Base-by-base conservation (phyloP, 2,329 filamentous ascomycete species). In the Leptographium radiaticola region DNA sequence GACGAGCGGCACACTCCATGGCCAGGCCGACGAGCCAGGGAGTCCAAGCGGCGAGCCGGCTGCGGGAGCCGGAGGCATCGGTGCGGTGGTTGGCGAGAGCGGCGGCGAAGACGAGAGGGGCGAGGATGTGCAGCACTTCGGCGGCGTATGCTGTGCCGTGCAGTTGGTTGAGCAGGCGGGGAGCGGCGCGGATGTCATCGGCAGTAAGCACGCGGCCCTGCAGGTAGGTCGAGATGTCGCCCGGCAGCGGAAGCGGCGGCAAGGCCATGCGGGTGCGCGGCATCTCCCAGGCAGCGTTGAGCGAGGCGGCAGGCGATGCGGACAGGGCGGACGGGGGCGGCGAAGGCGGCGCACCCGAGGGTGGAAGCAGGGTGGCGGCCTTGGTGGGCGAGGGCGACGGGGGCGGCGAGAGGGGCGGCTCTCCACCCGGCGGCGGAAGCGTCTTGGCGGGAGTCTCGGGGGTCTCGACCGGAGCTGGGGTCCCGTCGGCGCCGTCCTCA, bases 161-260 rank as follows among this genome's bases (percentile, higher is more conserved):
- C 1, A 93, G 77, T 39, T 82, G 82, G 65, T 94, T 90, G n/a
- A 97, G 75, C 8, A 98, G 78, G 53, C 86, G 84, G 39, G 86
- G 84, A 0, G 93, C 88, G 0, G 91, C 87, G 67, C 95, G 96
- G 72, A 98, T 93, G 65, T 97, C 93, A 69, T 98, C 93, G 10
- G 93, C 89, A 0, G 89, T 95, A 48, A 98, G 76, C 13, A 97
- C 91, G 60, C 94, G 90, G 38, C 86, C 84, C 30, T 95, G 80
- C 6, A 98, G 79, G 67, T 95, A 98, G 46, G 80, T 81, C 51
- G 87, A 88, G 56, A 96, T 90, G 61, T 95, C 88, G 52, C 83
- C 79, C 1, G 85, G 79, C 54, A 85, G 83, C 0, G 93, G 93
- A 16, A 98, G 75, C 48, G 82, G 85, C 1, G 93, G 91, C 48